Percentiles rank a stretch among this genome's conserved stretches.
Conservation (phyloP, 345 rosid genomes). For the Salix brachista region DNA sequence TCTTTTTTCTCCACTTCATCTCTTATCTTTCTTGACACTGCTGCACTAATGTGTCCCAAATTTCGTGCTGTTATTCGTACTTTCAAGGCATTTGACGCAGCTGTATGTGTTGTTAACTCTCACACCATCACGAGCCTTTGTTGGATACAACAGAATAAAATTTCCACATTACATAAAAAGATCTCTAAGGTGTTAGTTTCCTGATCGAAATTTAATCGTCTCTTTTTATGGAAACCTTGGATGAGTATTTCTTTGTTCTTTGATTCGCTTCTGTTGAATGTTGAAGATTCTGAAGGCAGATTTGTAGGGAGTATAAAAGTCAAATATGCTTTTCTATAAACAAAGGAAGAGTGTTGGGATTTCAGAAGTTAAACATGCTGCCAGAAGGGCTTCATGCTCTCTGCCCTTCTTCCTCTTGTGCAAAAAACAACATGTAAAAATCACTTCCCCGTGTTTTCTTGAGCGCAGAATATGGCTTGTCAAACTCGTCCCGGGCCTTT, state of each 20-base stretch:
- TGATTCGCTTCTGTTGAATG: neutral
- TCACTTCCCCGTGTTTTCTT: too few relatives aligned
- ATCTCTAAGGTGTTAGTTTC: neutral
- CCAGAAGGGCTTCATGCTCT: too few relatives aligned
- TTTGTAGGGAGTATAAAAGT: too few relatives aligned
- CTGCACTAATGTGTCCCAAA: slow-evolving; percentile 6
- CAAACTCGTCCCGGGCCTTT: too few relatives aligned
- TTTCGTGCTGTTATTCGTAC: neutral
- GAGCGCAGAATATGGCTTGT: too few relatives aligned
- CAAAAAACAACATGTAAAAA: too few relatives aligned
- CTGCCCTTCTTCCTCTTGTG: too few relatives aligned
- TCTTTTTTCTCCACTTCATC: neutral
- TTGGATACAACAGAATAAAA: slow-evolving; percentile 28
- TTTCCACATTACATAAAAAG: neutral
- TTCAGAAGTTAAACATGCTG: too few relatives aligned
- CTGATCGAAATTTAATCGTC: neutral
- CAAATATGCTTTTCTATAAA: too few relatives aligned
- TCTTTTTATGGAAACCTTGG: neutral
- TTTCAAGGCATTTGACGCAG: slow-evolving; percentile 13
- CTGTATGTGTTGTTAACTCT: slow-evolving; percentile 29
- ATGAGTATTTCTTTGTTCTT: neutral
- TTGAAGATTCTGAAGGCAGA: too few relatives aligned
- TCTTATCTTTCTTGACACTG: slow-evolving; percentile 10
- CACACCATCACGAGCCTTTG: slow-evolving; percentile 17
- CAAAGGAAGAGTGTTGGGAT: neutral